Conservation (phyloP, 2,329 filamentous ascomycete species). For the Ascosphaera acerosa region DNA sequence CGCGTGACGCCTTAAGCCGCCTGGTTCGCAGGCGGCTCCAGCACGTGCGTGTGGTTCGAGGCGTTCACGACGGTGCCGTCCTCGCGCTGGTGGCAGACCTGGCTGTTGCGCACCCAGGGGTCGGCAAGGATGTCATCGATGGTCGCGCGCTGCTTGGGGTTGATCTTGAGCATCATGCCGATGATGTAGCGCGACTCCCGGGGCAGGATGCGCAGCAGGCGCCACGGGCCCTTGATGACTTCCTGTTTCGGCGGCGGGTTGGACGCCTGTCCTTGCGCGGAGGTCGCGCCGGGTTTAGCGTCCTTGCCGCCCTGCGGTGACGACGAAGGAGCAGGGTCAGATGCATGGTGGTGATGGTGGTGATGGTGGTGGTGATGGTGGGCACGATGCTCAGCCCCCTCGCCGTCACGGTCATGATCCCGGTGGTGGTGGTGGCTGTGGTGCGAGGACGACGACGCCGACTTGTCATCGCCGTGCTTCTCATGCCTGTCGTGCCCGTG, state of each 20-base stretch:
- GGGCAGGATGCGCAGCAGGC: conserved; percentile 63
- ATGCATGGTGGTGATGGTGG: conserved; percentile 6
- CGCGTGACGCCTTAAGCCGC: too few species aligned
- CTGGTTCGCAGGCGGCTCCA: conserved; percentile 35
- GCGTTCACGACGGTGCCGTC: conserved; percentile 47
- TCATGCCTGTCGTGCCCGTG: neutral
- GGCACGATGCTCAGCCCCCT: too few species aligned
- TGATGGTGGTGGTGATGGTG: conserved; percentile 6
- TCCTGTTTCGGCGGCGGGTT: conserved; percentile 24
- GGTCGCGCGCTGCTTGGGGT: conserved; percentile 57
- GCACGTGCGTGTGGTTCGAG: conserved; percentile 55
- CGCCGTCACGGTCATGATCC: neutral
- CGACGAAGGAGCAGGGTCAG: neutral
- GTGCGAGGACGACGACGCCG: conserved; percentile 3
- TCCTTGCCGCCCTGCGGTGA: neutral
- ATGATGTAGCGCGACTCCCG: conserved; percentile 78
- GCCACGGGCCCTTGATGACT: conserved; percentile 78
- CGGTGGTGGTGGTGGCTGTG: neutral
- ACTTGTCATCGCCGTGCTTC: conserved; percentile 2
- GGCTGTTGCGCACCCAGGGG: conserved; percentile 65
- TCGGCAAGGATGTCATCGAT: conserved; percentile 72
- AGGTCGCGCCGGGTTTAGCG: neutral
- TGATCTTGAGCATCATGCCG: conserved; percentile 71
- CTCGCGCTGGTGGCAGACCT: conserved; percentile 58
- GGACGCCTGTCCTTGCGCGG: neutral